phyloP scores from a whole-genome alignment of 2,329 filamentous ascomycete species.

The Xylariaceae sp. region DNA sequence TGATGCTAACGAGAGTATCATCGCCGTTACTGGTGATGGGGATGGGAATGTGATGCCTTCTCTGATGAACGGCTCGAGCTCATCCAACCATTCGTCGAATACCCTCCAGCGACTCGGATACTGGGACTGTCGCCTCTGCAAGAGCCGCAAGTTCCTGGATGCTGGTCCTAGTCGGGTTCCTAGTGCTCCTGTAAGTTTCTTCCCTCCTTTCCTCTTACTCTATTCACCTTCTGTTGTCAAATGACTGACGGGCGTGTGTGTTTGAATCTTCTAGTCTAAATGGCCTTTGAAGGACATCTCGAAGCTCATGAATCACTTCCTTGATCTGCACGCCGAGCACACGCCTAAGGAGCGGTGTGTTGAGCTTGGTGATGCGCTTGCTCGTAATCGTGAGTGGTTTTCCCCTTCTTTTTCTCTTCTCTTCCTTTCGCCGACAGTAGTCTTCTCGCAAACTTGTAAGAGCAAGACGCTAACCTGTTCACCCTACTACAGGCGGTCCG shows the following conservation, averaged over 20 bases:
- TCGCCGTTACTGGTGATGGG: background rate
- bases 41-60: conserved; percentile 19
- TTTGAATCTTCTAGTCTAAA: conserved; percentile 25
- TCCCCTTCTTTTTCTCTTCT: background rate
- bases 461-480: conserved; percentile 6
- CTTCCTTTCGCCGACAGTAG: background rate
- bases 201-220: background rate
- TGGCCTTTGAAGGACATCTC: conserved; percentile 45
- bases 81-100: too few species aligned
- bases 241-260: background rate
- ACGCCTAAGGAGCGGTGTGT: conserved; percentile 37
- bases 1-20: conserved; percentile 10
- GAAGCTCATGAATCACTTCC: conserved; percentile 45
- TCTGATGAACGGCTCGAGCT: too few species aligned
- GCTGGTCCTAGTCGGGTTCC: conserved; percentile 39
- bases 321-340: conserved; percentile 45
- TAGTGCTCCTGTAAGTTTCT: conserved; percentile 34
- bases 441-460: background rate
- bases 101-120: conserved; percentile 39
- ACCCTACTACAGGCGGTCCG: conserved; percentile 34
- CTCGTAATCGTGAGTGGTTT: conserved; percentile 36
- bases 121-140: conserved; percentile 45
- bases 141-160: conserved; percentile 39
- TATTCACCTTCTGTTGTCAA: background rate
- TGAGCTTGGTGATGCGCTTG: conserved; percentile 41